Base-by-base conservation (phyloP, 1,284 basidiomycete species). In the Puccinia sorghi region DNA sequence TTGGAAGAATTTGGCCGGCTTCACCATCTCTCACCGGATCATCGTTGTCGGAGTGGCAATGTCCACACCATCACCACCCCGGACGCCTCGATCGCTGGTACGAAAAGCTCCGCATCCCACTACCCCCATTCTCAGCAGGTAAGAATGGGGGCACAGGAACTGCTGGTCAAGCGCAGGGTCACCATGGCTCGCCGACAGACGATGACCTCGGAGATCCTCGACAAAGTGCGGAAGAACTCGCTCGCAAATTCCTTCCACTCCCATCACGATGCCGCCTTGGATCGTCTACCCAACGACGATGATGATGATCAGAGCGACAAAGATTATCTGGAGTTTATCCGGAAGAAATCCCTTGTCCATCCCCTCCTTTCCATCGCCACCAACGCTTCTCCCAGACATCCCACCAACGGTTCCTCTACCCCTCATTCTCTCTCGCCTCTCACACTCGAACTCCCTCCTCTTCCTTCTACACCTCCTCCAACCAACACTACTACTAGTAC, bases 121-220 rank as follows among this genome's bases (percentile, higher is more conserved):
- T 48, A n/a, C 39, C 11, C 27, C 15, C 46, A 70, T n/a, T 15
- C 12, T 3, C 46, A 70, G 12, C 25, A 32, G 20, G 13, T 3
- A 9, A 17, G n/a, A 2, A 11, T 66, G 17, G 4, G 37, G 17
- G 2, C 41, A 66, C 27, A 43, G n/a, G 25, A 70, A 52, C 25
- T n/a, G 6, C 20, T 15, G 32, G 3, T 3, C 20, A 6, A 9
- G 5, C 27, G 39, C n/a, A 27, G 22, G 27, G 27, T 67, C 11
- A 15, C 64, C 5, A 11, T 48, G 1, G 64, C 64, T 13, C 64
- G 64, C 15, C 50, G 67, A 52, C 43, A 70, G 17, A 70, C 67
- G 3, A 11, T 70, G 3, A 70, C 67, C 22, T 15, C 43, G 32
- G 48, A 70, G 17, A n/a, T 70, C 32, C 50, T 70, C 22, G 48